A percentile compares a stretch with the other conserved stretches of the same genome.
Conservation (phyloP, 2,329 filamentous ascomycete genomes). For the Fonsecaea nubica region DNA sequence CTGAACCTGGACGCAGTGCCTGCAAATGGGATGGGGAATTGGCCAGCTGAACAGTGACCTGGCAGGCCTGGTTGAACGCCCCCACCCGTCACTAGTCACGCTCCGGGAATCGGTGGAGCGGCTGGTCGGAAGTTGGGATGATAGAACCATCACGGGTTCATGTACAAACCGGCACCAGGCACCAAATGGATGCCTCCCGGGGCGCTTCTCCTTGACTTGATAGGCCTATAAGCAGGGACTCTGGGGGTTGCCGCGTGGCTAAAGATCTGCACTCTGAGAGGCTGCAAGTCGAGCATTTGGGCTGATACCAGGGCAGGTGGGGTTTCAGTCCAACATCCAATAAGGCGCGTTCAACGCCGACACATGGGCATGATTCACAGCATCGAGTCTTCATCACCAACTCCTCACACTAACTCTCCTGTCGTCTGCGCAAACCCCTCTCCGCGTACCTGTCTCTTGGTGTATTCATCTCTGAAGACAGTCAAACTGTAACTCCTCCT, state of each 20-base stretch:
- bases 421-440: not conserved
- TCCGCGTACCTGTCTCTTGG: not conserved
- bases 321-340: constrained; percentile 2
- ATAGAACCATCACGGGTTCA: constrained; percentile 1
- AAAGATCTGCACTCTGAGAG: not conserved
- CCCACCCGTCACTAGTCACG: not conserved
- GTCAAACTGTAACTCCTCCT: not conserved
- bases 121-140: not conserved
- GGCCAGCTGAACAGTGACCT: not conserved
- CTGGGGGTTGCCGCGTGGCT: constrained; percentile 7
- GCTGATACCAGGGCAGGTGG: constrained; percentile 3
- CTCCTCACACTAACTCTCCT: not conserved
- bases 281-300: constrained; percentile 2
- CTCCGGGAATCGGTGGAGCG: constrained; percentile 5
- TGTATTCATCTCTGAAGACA: not conserved
- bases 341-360: constrained; percentile 4
- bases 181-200: not conserved
- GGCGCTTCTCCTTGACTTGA: not conserved
- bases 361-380: constrained; percentile 7
- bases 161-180: not conserved
- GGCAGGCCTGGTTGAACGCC: not conserved
- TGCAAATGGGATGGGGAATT: not conserved
- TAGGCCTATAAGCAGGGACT: not conserved
- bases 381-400: not conserved
- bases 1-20: not conserved